Conservation (phyloP, 768 basidiomycete species). For the Phaeotremella fagi region DNA sequence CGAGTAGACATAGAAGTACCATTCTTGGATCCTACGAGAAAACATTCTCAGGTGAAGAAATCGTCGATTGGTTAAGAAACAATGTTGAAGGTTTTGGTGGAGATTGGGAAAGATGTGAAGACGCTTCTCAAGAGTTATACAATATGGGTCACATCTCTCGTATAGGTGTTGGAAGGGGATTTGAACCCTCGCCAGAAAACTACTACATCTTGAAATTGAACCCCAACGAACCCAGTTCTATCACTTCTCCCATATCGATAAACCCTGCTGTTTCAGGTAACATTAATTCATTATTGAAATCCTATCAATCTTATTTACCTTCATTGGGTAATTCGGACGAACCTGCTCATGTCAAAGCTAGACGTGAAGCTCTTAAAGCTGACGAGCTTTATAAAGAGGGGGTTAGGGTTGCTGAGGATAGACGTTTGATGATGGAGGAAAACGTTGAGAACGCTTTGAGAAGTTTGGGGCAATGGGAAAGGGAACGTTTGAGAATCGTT, state of each 20-base stretch:
- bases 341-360: slow-evolving; percentile 63
- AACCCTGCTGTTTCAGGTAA: slow-evolving; percentile 33
- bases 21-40: slow-evolving; percentile 53
- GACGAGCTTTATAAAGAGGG: slow-evolving; percentile 73
- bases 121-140: slow-evolving; percentile 62
- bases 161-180: slow-evolving; percentile 60
- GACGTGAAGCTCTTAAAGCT: slow-evolving; percentile 74
- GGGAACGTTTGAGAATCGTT: slow-evolving; percentile 72
- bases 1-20: slow-evolving; percentile 37
- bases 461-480: slow-evolving; percentile 75
- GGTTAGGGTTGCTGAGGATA: slow-evolving; percentile 75
- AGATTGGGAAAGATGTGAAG: slow-evolving; percentile 71
- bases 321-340: slow-evolving; percentile 52
- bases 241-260: no score
- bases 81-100: slow-evolving; percentile 74
- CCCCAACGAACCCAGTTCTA: slow-evolving; percentile 15
- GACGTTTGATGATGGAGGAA: slow-evolving; percentile 80
- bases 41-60: slow-evolving; percentile 83
- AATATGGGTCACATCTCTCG: slow-evolving; percentile 51
- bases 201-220: slow-evolving; percentile 39
- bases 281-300: slow-evolving; percentile 29
- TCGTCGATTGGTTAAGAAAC: slow-evolving; percentile 74
- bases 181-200: slow-evolving; percentile 35
- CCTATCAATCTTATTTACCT: slow-evolving; percentile 25
- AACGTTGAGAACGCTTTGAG: slow-evolving; percentile 77